A percentile compares a stretch with the other conserved stretches of the same genome.
These are phyloP conservation scores for Leucosporidium creatinivorum DNA, from an alignment of 768 basidiomycete species.

Conservation along the genomic window DNA sequence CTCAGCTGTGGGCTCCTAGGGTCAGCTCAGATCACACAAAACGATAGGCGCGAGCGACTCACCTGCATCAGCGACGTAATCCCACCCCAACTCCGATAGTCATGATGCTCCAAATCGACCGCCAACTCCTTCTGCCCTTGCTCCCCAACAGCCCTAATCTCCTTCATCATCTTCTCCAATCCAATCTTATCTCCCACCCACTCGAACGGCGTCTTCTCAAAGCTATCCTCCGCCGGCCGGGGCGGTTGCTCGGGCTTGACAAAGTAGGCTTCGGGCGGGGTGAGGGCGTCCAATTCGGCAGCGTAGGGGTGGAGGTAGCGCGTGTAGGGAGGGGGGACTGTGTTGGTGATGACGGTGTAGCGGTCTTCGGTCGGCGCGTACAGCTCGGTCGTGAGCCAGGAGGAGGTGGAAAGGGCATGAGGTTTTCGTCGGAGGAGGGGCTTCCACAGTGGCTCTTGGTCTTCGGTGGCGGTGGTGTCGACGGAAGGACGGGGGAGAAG, in stretches of 20 bases:
- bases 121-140: slow-evolving; percentile 59
- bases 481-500: slow-evolving; percentile 18
- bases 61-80: slow-evolving; percentile 92
- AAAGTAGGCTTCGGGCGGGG: slow-evolving; percentile 12
- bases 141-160: slow-evolving; percentile 44
- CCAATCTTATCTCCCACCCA: slow-evolving; percentile 59
- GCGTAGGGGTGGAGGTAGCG: slow-evolving; percentile 31
- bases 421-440: slow-evolving; percentile 50
- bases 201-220: slow-evolving; percentile 61
- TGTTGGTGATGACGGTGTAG: slow-evolving; percentile 10
- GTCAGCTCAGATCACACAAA: not conserved
- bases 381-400: slow-evolving; percentile 60
- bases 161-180: slow-evolving; percentile 59
- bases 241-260: slow-evolving; percentile 27
- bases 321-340: slow-evolving; percentile 11
- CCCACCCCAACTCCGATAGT: slow-evolving; percentile 71
- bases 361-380: slow-evolving; percentile 18
- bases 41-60: slow-evolving; percentile 42
- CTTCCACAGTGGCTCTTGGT: slow-evolving; percentile 54
- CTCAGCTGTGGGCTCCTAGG: slow-evolving; percentile 37
- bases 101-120: slow-evolving; percentile 91
- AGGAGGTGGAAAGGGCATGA: not conserved
- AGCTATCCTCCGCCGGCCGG: slow-evolving; percentile 39
- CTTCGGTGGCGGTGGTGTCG: slow-evolving; percentile 48
- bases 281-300: slow-evolving; percentile 17